Percentiles rank a stretch among this genome's conserved stretches.
phyloP scores from a whole-genome alignment of 805 yeast species.

The Pichia eremophila region DNA sequence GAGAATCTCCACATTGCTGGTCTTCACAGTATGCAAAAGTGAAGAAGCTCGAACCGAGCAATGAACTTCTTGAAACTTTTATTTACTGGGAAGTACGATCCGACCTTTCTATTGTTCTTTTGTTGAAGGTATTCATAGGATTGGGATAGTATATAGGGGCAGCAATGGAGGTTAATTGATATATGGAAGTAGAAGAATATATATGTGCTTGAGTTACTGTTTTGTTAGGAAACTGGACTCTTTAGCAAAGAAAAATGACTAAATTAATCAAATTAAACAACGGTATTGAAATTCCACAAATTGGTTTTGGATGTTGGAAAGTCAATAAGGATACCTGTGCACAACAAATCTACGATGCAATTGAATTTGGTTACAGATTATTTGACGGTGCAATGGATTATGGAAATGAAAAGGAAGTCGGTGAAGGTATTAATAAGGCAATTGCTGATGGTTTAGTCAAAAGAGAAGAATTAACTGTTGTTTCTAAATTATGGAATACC shows the following conservation, averaged over 20 bases:
- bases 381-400: conserved; percentile 67
- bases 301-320: conserved; percentile 55
- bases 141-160: too few relatives aligned
- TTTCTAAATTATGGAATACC: conserved; percentile 82
- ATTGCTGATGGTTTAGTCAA: conserved; percentile 60
- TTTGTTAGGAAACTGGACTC: too few relatives aligned
- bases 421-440: conserved; percentile 47
- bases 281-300: conserved; percentile 36
- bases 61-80: not conserved
- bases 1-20: too few relatives aligned
- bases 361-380: conserved; percentile 72
- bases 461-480: conserved; percentile 68
- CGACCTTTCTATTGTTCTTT: not conserved
- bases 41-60: not conserved
- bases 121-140: too few relatives aligned
- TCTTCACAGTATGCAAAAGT: too few relatives aligned
- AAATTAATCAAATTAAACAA: conserved; percentile 19
- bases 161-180: too few relatives aligned
- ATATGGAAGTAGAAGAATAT: too few relatives aligned
- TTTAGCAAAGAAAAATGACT: not conserved
- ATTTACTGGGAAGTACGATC: not conserved
- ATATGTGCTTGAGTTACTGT: too few relatives aligned
- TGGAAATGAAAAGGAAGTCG: conserved; percentile 63
- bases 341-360: conserved; percentile 63
- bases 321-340: conserved; percentile 39